Evolutionary conservation across 2,329 filamentous ascomycete species (phyloP), one percentile per base, ranked within the genome.

Genomic region (Beauveria varroae): DNA sequence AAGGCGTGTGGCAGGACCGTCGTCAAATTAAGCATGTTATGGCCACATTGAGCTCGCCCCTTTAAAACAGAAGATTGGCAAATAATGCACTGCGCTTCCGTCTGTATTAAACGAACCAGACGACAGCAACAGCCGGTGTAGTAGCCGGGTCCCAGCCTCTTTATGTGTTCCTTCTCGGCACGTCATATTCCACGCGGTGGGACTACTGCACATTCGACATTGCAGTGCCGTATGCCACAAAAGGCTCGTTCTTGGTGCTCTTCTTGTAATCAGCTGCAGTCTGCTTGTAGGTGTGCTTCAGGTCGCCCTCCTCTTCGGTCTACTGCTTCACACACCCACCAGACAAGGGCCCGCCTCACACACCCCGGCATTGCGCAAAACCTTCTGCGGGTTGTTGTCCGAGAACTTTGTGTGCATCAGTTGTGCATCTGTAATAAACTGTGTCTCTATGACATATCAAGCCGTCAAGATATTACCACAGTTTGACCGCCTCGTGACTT

Each of bases 331-430:
- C 24, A 46, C 20, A 53, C 51, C 26, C 22, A 24, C 26, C 34
- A 56, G 54, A 56, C 54, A 56, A 43, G 54, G 54, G 54, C 41
- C 37, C 49, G 43, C 49, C 37, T 52, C 56, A 28, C 46, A 52
- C 47, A 41, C 57, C 57, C 49, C 37, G n/a, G 49, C 40, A 60
- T 53, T 60, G 34, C 57, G 34, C 57, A 60, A 52, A 53, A 26
- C 10, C 49, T 40, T 41, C 26, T 60, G 57, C 40, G n/a, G 24
- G 24, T 37, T 37, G 41, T 56, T 24, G 49, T 46, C 49, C 57
- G 24, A 46, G 10, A 52, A 22, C 37, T 46, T 49, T 49, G 26
- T n/a, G 26, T 40, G 34, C 46, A 28, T 49, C n/a, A 28, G 37
- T 24, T n/a, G 49, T 30, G 16, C 16, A 51, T 22, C 12, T 22